phyloP scores from a whole-genome alignment of 805 yeast genomes.

The Hanseniaspora lachancei region DNA sequence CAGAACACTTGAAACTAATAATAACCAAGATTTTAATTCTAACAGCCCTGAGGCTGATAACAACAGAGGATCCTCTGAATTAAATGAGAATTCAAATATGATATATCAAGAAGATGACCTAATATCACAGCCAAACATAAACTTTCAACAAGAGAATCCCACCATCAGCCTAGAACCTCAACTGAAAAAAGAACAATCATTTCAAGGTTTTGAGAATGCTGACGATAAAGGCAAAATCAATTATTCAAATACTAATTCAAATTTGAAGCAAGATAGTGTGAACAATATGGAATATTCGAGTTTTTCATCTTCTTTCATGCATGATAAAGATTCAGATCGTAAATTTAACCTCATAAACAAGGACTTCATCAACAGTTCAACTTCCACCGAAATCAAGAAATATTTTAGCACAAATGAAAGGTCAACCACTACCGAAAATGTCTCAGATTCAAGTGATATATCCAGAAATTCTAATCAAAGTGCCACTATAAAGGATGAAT shows the following conservation, averaged over 20 bases:
- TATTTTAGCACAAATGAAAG: slow-evolving; percentile 3
- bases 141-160: background rate
- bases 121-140: background rate
- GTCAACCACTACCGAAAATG: background rate
- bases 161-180: background rate
- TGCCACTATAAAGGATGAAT: background rate
- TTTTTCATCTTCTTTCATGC: slow-evolving; percentile 10
- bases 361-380: slow-evolving; percentile 14
- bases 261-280: slow-evolving; percentile 3
- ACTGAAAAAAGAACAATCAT: background rate
- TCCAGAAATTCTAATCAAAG: background rate
- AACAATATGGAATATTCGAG: slow-evolving; percentile 1
- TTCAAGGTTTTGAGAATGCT: slow-evolving; percentile 13
- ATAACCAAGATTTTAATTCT: background rate
- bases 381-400: slow-evolving; percentile 3
- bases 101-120: slow-evolving; percentile 2
- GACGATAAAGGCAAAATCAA: background rate
- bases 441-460: background rate
- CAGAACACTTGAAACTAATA: background rate
- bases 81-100: background rate
- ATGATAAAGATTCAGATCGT: slow-evolving; percentile 7
- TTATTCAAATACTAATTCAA: background rate
- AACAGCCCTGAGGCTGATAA: background rate
- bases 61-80: background rate
- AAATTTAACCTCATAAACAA: slow-evolving; percentile 17